Evolutionary conservation across 1,284 basidiomycete genomes (phyloP).

Genomic region (Ustilago crameri): DNA sequence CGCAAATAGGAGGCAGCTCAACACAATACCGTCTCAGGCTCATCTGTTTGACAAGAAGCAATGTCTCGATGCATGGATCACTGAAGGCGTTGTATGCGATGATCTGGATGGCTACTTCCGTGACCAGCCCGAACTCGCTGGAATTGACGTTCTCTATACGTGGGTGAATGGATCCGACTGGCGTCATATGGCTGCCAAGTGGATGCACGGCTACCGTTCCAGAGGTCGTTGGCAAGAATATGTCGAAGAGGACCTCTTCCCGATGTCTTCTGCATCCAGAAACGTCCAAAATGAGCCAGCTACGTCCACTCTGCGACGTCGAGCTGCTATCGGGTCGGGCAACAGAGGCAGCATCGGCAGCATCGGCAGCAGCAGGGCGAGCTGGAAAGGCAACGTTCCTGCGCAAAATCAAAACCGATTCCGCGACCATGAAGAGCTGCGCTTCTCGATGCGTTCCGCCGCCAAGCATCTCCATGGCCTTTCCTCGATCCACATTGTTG

Average conservation of each 20-base stretch:
- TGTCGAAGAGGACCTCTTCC: slow-evolving; percentile 36
- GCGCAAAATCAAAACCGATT: slow-evolving; percentile 39
- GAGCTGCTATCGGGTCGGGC: background rate
- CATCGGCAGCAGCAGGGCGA: background rate
- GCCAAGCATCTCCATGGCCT: slow-evolving; percentile 42
- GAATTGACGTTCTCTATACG: slow-evolving; percentile 39
- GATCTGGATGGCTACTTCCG: slow-evolving; percentile 17
- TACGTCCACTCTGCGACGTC: background rate
- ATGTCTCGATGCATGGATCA: slow-evolving; percentile 36
- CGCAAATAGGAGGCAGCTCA: slow-evolving; percentile 25
- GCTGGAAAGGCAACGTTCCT: slow-evolving; percentile 7
- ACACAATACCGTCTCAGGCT: slow-evolving; percentile 21
- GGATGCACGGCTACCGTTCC: slow-evolving; percentile 39
- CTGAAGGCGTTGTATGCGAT: slow-evolving; percentile 26
- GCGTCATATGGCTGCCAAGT: slow-evolving; percentile 34
- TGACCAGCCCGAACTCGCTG: slow-evolving; percentile 14
- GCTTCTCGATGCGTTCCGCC: slow-evolving; percentile 43
- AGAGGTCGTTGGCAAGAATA: slow-evolving; percentile 41
- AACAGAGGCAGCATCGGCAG: background rate
- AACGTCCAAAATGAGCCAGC: background rate
- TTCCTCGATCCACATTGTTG: slow-evolving; percentile 46
- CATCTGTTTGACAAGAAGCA: slow-evolving; percentile 18
- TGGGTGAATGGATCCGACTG: slow-evolving; percentile 55
- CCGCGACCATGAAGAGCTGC: slow-evolving; percentile 53
- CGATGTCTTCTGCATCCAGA: slow-evolving; percentile 7